These are phyloP conservation scores for Trichoderma polysporum DNA, from an alignment of 2,329 filamentous ascomycete genomes.

Conservation along the genomic window DNA sequence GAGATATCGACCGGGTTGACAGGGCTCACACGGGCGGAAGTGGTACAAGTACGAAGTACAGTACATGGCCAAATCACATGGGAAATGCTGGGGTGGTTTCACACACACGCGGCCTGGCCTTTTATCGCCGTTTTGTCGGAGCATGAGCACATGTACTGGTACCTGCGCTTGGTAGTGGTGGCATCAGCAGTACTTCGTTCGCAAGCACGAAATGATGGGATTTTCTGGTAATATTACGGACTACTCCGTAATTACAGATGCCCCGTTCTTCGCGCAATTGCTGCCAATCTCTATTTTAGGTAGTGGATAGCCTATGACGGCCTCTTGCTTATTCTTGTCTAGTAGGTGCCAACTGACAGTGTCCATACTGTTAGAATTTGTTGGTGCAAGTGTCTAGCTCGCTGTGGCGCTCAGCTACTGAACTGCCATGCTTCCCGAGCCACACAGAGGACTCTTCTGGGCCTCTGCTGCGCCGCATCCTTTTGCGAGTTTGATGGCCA, in stretches of 20 bases:
- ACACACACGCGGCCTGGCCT: neutral
- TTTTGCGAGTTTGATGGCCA: neutral
- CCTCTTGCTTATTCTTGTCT: neutral
- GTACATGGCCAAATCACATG: conserved; percentile 15
- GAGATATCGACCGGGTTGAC: neutral
- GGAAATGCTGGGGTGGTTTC: neutral
- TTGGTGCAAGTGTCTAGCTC: neutral
- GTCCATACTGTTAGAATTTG: neutral
- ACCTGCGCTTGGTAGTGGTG: no score
- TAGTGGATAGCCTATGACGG: neutral
- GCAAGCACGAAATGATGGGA: neutral
- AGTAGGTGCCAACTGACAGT: neutral
- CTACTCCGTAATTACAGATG: conserved; percentile 1
- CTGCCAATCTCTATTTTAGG: conserved; percentile 6
- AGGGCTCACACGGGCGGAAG: neutral
- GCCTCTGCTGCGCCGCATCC: conserved; percentile 15
- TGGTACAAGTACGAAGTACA: neutral
- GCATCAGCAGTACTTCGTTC: no score
- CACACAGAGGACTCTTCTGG: conserved; percentile 12
- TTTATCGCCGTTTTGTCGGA: neutral
- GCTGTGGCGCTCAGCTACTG: conserved; percentile 2
- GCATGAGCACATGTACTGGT: neutral
- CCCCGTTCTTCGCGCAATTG: neutral
- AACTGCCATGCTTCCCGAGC: neutral
- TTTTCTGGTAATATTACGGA: neutral